Base-by-base conservation (phyloP, 306 rosid species). In the Quercus glauca region DNA sequence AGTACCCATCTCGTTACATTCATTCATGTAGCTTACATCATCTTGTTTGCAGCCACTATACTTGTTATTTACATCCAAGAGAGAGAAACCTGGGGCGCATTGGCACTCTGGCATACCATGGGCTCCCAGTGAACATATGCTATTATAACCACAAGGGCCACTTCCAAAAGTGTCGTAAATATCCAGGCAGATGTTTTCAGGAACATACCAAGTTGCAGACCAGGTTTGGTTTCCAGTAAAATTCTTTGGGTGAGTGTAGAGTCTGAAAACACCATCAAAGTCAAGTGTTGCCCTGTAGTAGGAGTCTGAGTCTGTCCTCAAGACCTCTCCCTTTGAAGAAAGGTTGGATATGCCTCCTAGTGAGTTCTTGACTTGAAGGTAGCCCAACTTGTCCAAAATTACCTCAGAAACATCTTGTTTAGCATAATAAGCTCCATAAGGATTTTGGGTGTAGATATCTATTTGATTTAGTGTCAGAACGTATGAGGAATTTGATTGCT, bases 71-170 rank as follows among this genome's bases (percentile, higher is more conserved):
- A 33, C 15, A 35, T 67, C 72, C 72, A 7, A 17, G 6, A 67
- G 72, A 35, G 72, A 33, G n/a, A 67, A 67, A 0, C 72, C 52
- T 3, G 52, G 72, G 17, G 72, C 14, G 52, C 72, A 67, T 18
- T 33, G 26, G 26, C 72, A 67, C 9, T 33, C 25, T 33, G 25
- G 49, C 52, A 17, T 33, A 3, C 72, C 72, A 67, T 6, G 0
- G 1, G 15, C 6, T 4, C 4, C 25, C 51, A 67, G 6, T 67
- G 14, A 12, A 18, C 72, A 67, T 33, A 67, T 18, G 49, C 72
- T 67, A 49, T 67, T 67, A 67, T 67, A 67, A 43, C 72, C 72
- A 67, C 72, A 67, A 19, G 72, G 52, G 25, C 72, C 72, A 33
- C 72, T 19, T 67, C 72, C 72, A 0, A 67, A 67, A 18, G 26